Conservation (phyloP, 2,329 filamentous ascomycete genomes). For the Raffaelea deltoideospora region DNA sequence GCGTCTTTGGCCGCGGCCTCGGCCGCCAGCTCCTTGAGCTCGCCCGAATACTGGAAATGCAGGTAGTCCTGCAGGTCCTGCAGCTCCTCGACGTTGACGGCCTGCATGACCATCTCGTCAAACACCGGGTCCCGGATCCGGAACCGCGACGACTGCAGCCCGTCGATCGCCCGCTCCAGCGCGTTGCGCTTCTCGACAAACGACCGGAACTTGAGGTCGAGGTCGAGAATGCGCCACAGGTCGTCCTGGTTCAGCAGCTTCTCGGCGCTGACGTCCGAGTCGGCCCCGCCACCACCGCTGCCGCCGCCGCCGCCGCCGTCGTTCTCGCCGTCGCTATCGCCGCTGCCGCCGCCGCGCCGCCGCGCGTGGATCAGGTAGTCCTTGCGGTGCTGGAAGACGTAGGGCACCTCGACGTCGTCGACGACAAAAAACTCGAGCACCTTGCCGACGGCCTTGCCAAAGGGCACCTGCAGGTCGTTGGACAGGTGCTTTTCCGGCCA, state of each 20-base stretch:
- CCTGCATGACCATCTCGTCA: conserved; percentile 65
- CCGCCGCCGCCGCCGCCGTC: not conserved
- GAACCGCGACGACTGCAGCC: conserved; percentile 40
- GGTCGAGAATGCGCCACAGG: conserved; percentile 85
- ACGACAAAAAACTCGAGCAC: conserved; percentile 91
- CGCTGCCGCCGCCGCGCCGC: conserved; percentile 52
- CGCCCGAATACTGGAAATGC: conserved; percentile 78
- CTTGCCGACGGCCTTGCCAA: conserved; percentile 77
- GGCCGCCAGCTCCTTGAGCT: conserved; percentile 65
- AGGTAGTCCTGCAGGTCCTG: conserved; percentile 95
- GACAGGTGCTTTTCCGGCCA: conserved; percentile 73
- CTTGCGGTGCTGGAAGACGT: conserved; percentile 95
- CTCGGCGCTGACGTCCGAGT: conserved; percentile 64
- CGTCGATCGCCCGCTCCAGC: conserved; percentile 64
- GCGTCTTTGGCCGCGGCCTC: conserved; percentile 19
- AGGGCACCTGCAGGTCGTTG: conserved; percentile 60
- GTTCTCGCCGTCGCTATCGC: conserved; percentile 52
- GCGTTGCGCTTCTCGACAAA: conserved; percentile 83
- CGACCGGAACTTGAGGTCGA: conserved; percentile 89
- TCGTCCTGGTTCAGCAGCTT: conserved; percentile 87
- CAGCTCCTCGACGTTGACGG: conserved; percentile 81
- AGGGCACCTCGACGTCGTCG: conserved; percentile 89
- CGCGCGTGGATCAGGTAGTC: conserved; percentile 90
- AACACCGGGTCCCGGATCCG: conserved; percentile 59
- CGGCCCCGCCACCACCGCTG: conserved; percentile 29